phyloP scores from a whole-genome alignment of 2,329 filamentous ascomycete genomes.

The Cytospora schulzeri region DNA sequence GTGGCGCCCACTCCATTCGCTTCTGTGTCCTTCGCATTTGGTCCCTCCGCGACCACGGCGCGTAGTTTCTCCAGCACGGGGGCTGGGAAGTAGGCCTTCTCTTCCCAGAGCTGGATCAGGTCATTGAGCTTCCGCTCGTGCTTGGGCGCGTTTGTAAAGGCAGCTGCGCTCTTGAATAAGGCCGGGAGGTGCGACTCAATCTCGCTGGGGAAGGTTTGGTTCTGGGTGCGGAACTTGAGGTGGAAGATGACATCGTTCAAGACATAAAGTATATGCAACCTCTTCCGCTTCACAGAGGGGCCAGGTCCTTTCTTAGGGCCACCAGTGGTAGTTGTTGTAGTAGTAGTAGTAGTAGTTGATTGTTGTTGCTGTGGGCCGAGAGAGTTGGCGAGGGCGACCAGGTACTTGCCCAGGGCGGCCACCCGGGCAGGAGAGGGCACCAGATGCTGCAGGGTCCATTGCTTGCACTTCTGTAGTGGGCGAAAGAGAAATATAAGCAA shows the following conservation, averaged over 20 bases:
- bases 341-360: too few species aligned
- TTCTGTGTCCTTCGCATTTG: constrained; percentile 36
- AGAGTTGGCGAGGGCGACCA: constrained; percentile 68
- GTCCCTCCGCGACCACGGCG: constrained; percentile 50
- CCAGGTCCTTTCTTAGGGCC: constrained; percentile 37
- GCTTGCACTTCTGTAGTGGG: constrained; percentile 76
- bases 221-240: constrained; percentile 53
- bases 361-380: constrained; percentile 42
- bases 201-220: constrained; percentile 54
- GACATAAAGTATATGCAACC: constrained; percentile 76
- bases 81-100: constrained; percentile 61
- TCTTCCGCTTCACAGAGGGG: constrained; percentile 66
- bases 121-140: constrained; percentile 65
- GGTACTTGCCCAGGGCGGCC: constrained; percentile 72
- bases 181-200: constrained; percentile 62
- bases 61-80: constrained; percentile 61
- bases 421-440: constrained; percentile 67
- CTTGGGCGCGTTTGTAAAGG: constrained; percentile 63
- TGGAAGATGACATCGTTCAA: constrained; percentile 79
- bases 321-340: constrained; percentile 29
- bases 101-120: constrained; percentile 71
- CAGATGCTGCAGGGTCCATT: constrained; percentile 77
- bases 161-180: constrained; percentile 61
- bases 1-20: constrained; percentile 33
- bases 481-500: constrained; percentile 36